Evolutionary conservation across 2,329 filamentous ascomycete genomes (phyloP).

Genomic region (Curvularia hawaiiensis): DNA sequence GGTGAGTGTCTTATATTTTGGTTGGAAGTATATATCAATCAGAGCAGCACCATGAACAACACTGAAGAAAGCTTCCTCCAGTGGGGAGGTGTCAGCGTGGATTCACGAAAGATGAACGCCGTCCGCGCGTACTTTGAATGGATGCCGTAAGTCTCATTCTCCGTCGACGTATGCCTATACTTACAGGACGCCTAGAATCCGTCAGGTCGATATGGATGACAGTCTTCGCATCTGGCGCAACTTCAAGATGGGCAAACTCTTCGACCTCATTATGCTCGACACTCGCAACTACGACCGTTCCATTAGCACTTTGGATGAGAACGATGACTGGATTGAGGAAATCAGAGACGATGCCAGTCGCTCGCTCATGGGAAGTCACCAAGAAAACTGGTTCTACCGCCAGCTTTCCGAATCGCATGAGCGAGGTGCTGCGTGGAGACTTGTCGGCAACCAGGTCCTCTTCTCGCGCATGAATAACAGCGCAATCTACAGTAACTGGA

Average conservation of each 20-base stretch:
- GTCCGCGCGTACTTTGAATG: slow-evolving; percentile 54
- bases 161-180: slow-evolving; percentile 52
- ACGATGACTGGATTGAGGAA: slow-evolving; percentile 62
- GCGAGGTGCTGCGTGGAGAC: slow-evolving; percentile 69
- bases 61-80: slow-evolving; percentile 50
- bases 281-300: slow-evolving; percentile 49
- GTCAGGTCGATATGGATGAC: slow-evolving; percentile 53
- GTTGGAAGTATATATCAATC: background rate
- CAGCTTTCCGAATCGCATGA: slow-evolving; percentile 60
- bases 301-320: slow-evolving; percentile 49
- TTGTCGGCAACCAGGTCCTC: slow-evolving; percentile 70
- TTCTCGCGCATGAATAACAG: slow-evolving; percentile 38
- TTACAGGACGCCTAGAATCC: slow-evolving; percentile 39
- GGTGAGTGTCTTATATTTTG: background rate
- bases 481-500: slow-evolving; percentile 20
- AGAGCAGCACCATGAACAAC: slow-evolving; percentile 47
- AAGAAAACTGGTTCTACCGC: slow-evolving; percentile 67
- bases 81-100: slow-evolving; percentile 48
- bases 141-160: slow-evolving; percentile 41
- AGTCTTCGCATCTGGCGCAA: slow-evolving; percentile 50
- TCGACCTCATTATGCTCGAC: slow-evolving; percentile 52
- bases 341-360: slow-evolving; percentile 70
- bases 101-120: slow-evolving; percentile 54
- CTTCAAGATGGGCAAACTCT: slow-evolving; percentile 48
- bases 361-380: slow-evolving; percentile 70